These are phyloP conservation scores for Crithidia sp. DNA, from an alignment of 208 protist species.

Conservation along the genomic window DNA sequence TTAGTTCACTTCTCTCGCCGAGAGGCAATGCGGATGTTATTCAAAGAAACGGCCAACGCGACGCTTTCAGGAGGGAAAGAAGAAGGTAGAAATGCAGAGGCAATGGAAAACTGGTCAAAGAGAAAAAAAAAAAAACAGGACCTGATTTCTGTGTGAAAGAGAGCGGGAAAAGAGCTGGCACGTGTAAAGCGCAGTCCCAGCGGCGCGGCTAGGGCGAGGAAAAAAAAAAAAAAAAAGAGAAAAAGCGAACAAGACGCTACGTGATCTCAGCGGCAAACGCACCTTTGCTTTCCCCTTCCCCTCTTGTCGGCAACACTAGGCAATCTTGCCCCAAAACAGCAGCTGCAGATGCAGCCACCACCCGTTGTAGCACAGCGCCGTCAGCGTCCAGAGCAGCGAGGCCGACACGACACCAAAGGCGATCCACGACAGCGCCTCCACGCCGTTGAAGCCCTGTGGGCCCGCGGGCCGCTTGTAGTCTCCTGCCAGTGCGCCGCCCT, in stretches of 20 bases:
- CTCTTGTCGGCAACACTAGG: conserved; percentile 8
- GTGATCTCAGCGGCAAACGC: conserved; percentile 7
- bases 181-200: too few species aligned
- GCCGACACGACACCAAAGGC: conserved; percentile 63
- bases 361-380: conserved; percentile 64
- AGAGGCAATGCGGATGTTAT: too few species aligned
- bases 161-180: too few species aligned
- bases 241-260: conserved; percentile 11
- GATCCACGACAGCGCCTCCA: conserved; percentile 65
- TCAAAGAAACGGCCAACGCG: too few species aligned
- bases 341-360: conserved; percentile 80
- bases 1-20: too few species aligned
- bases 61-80: too few species aligned
- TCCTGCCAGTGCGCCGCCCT: neutral
- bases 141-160: too few species aligned
- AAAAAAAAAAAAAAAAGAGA: conserved; percentile 27
- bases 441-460: conserved; percentile 41
- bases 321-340: conserved; percentile 63
- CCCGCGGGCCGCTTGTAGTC: conserved; percentile 11
- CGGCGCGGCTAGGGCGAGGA: too few species aligned
- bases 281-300: neutral
- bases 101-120: neutral
- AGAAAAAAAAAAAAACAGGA: neutral
- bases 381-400: conserved; percentile 69
- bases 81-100: too few species aligned